Percentiles rank a stretch among this genome's conserved stretches.
These are phyloP conservation scores for Alternaria solani DNA, from an alignment of 2,329 filamentous ascomycete species.

Conservation along the genomic window DNA sequence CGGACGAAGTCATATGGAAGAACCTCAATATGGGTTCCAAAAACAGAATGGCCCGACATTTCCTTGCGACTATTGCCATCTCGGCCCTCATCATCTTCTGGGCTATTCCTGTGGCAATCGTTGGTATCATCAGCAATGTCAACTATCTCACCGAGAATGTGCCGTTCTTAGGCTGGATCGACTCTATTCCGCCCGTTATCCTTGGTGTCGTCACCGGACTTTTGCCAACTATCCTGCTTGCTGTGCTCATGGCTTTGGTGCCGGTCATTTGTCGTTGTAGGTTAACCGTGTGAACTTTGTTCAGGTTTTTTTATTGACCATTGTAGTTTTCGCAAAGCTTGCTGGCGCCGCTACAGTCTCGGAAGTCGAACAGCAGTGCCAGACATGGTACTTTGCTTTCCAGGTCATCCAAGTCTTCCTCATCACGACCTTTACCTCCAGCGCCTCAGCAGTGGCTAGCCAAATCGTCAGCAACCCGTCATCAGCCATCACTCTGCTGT, in stretches of 20 bases:
- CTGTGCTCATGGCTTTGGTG: constrained; percentile 55
- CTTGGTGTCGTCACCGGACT: constrained; percentile 57
- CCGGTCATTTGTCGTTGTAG: constrained; percentile 51
- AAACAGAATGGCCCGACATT: constrained; percentile 40
- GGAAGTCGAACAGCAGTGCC: constrained; percentile 74
- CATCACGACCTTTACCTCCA: constrained; percentile 81
- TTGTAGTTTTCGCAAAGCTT: constrained; percentile 43
- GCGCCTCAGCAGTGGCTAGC: constrained; percentile 68
- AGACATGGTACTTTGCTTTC: constrained; percentile 92
- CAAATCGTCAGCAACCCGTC: constrained; percentile 70
- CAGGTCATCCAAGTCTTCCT: constrained; percentile 93
- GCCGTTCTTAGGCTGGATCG: constrained; percentile 54
- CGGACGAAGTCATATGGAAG: constrained; percentile 58
- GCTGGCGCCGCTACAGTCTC: constrained; percentile 50
- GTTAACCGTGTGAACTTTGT: neutral
- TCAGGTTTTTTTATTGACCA: neutral
- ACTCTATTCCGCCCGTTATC: constrained; percentile 50
- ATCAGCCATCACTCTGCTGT: constrained; percentile 69
- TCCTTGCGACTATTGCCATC: constrained; percentile 50
- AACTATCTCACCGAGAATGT: constrained; percentile 51
- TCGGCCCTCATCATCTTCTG: constrained; percentile 55
- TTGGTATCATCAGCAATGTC: constrained; percentile 56
- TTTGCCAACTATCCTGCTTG: constrained; percentile 54
- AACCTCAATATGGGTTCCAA: constrained; percentile 52
- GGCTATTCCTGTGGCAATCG: constrained; percentile 54